Percentiles rank a stretch among this genome's conserved stretches.
Evolutionary conservation across 2,329 filamentous ascomycete species (phyloP).

Genomic region (Sphaerulina musiva): DNA sequence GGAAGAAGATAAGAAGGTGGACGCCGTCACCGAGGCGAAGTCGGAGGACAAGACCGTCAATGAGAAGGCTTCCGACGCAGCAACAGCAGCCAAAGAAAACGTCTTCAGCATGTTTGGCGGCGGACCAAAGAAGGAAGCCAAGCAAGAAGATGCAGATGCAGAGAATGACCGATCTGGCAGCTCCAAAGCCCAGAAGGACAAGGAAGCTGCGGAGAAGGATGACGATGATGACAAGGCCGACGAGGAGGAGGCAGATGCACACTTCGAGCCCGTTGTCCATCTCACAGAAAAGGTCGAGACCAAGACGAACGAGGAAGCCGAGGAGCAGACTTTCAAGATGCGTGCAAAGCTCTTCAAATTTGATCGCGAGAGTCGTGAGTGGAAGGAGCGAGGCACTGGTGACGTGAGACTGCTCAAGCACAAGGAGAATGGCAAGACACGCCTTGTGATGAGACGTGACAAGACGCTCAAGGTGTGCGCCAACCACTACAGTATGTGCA

Average conservation of each 20-base stretch:
- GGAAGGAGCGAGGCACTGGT: conserved; percentile 98
- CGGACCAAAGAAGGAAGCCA: conserved; percentile 94
- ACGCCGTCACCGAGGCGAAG: conserved; percentile 23
- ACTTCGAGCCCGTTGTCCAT: conserved; percentile 95
- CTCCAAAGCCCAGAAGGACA: conserved; percentile 61
- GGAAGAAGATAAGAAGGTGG: conserved; percentile 29
- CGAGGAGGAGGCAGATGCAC: conserved; percentile 72
- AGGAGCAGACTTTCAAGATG: conserved; percentile 99
- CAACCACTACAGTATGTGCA: conserved; percentile 89
- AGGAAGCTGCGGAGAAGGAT: conserved; percentile 44
- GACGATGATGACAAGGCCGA: conserved; percentile 34
- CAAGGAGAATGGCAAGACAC: conserved; percentile 96
- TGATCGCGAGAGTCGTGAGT: conserved; percentile 82
- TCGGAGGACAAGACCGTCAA: conserved; percentile 34
- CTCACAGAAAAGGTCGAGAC: conserved; percentile 94
- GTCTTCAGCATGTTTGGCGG: conserved; percentile 99
- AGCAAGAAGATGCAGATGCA: conserved; percentile 63
- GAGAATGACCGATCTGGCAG: conserved; percentile 82
- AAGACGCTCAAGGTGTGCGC: conserved; percentile 99
- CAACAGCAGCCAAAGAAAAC: conserved; percentile 44
- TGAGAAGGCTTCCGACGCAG: conserved; percentile 35
- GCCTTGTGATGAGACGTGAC: conserved; percentile 96
- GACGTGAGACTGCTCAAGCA: conserved; percentile 96
- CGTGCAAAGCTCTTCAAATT: conserved; percentile 99
- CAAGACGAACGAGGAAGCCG: conserved; percentile 96